These are phyloP conservation scores for Zygosaccharomyces sapae DNA, from an alignment of 1,139 yeast species.

Conservation along the genomic window DNA sequence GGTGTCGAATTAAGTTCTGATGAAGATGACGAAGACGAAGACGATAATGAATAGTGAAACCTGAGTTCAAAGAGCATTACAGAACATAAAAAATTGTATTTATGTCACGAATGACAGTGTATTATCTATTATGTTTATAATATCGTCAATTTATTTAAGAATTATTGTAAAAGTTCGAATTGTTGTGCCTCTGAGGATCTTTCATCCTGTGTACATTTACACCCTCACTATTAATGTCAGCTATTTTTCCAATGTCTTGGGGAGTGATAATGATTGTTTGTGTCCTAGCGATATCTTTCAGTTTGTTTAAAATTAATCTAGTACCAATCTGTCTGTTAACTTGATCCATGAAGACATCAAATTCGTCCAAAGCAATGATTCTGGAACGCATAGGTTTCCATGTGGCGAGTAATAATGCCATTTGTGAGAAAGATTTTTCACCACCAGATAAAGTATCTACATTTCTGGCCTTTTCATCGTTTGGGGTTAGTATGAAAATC, in stretches of 20 bases:
- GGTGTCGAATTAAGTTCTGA: slow-evolving; percentile 52
- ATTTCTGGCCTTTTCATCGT: slow-evolving; percentile 56
- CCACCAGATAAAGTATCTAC: slow-evolving; percentile 93
- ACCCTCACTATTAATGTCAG: slow-evolving; percentile 55
- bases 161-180: slow-evolving; percentile 21
- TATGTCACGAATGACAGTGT: slow-evolving; percentile 2
- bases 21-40: slow-evolving; percentile 42
- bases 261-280: slow-evolving; percentile 95
- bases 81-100: not conserved
- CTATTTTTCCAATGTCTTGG: slow-evolving; percentile 78
- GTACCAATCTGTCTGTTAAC: slow-evolving; percentile 82
- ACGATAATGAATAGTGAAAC: slow-evolving; percentile 37
- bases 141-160: not conserved
- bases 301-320: slow-evolving; percentile 64
- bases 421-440: slow-evolving; percentile 90
- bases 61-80: no score
- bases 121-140: slow-evolving; percentile 1
- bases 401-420: slow-evolving; percentile 78
- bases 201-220: slow-evolving; percentile 68
- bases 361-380: slow-evolving; percentile 89
- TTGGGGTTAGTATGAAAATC: slow-evolving; percentile 55
- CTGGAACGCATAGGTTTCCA: slow-evolving; percentile 92
- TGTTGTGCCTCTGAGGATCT: slow-evolving; percentile 38
- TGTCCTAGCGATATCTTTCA: slow-evolving; percentile 53
- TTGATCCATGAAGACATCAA: slow-evolving; percentile 97